Evolutionary conservation across 768 basidiomycete species (phyloP).

Genomic region (Rhodotorula toruloides): DNA sequence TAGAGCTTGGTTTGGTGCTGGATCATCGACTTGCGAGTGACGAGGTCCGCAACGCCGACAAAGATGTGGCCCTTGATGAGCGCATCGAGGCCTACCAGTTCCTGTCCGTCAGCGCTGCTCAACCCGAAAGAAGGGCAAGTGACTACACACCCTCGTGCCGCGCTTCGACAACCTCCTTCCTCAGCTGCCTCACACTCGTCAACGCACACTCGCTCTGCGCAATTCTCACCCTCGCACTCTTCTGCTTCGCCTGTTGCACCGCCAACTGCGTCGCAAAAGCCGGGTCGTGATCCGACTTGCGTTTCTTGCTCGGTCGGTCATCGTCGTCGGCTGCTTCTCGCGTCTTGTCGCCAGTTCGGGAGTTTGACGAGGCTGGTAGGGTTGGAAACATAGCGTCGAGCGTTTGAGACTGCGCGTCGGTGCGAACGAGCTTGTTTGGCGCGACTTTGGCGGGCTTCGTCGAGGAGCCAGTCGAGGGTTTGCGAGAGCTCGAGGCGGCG

Average conservation of each 20-base stretch:
- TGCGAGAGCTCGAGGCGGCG: constrained; percentile 3
- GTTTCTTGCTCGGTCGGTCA: neutral
- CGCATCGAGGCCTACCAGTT: constrained; percentile 63
- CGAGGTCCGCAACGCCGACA: constrained; percentile 79
- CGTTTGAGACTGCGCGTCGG: constrained; percentile 77
- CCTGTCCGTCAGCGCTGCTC: neutral
- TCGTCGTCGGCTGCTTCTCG: neutral
- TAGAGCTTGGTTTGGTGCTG: constrained; percentile 86
- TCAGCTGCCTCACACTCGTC: constrained; percentile 65
- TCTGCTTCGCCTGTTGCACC: constrained; percentile 33
- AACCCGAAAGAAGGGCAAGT: neutral
- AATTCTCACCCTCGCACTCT: constrained; percentile 48
- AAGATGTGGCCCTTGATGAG: constrained; percentile 82
- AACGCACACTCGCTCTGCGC: constrained; percentile 70
- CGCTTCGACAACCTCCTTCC: constrained; percentile 56
- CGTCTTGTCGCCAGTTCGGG: constrained; percentile 55
- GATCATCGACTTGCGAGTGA: constrained; percentile 68
- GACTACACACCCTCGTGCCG: constrained; percentile 62
- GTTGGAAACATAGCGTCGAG: constrained; percentile 91
- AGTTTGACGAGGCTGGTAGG: constrained; percentile 53
- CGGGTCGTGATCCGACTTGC: constrained; percentile 32
- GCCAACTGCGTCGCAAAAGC: constrained; percentile 19
- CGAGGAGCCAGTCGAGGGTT: neutral
- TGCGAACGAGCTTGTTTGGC: constrained; percentile 76
- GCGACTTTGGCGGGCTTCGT: constrained; percentile 6